Conservation (phyloP, 176 grass and related monocot species). For the Oryza glumipatula region DNA sequence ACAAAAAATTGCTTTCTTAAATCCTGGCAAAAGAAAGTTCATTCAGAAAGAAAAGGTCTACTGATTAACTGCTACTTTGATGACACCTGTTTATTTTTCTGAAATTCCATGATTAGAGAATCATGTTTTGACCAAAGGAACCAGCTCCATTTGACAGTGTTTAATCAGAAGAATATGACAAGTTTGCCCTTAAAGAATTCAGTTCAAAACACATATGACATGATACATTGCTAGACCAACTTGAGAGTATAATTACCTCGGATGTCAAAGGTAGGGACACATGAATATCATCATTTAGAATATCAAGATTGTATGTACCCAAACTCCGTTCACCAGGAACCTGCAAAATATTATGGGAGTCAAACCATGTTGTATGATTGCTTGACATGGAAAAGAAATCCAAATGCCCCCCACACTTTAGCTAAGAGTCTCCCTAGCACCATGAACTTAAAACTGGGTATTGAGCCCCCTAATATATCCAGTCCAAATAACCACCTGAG, state of each 20-base stretch:
- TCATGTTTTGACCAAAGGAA: not conserved
- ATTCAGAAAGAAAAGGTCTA: not conserved
- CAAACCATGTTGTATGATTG: constrained; percentile 38
- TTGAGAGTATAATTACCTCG: constrained; percentile 64
- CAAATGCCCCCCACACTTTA: too few relatives aligned
- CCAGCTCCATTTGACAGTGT: not conserved
- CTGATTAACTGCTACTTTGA: not conserved
- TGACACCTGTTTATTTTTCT: not conserved
- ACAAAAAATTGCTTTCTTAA: not conserved
- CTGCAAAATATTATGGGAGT: constrained; percentile 44
- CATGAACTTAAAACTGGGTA: not conserved
- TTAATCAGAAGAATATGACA: not conserved
- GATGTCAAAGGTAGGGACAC: constrained; percentile 70
- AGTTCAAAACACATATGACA: constrained; percentile 39
- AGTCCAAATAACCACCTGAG: not conserved
- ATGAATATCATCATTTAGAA: constrained; percentile 73
- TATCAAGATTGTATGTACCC: constrained; percentile 92
- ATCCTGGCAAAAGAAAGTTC: not conserved
- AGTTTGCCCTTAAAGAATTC: constrained; percentile 24
- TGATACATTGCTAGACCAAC: constrained; percentile 3
- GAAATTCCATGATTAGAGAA: not conserved
- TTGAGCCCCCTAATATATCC: not conserved
- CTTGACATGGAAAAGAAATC: constrained; percentile 13
- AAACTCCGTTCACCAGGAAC: constrained; percentile 92
- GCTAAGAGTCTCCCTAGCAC: too few relatives aligned